phyloP scores from a whole-genome alignment of 805 yeast species.

The Metschnikowia drakensbergensis region DNA sequence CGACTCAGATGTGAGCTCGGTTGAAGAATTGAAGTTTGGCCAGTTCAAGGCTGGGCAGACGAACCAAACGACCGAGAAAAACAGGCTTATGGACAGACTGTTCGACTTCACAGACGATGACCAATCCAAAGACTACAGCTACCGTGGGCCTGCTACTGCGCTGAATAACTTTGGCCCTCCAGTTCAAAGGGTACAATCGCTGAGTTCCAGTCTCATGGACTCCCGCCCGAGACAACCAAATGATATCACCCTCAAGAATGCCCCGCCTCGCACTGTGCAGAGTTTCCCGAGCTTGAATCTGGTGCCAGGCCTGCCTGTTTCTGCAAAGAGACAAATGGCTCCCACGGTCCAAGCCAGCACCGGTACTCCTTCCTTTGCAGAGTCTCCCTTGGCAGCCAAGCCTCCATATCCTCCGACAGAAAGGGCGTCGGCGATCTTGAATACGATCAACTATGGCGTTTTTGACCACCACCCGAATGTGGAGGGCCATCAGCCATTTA shows the following conservation, averaged over 20 bases:
- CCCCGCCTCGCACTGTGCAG: not conserved
- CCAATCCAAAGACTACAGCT: conserved; percentile 10
- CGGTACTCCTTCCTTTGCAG: conserved; percentile 23
- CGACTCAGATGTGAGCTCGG: conserved; percentile 17
- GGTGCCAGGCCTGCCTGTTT: conserved; percentile 31
- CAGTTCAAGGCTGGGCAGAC: conserved; percentile 3
- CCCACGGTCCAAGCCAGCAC: conserved; percentile 29
- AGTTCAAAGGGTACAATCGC: conserved; percentile 3
- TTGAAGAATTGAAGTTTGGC: conserved; percentile 18
- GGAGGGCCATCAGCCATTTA: conserved; percentile 44
- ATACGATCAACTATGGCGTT: conserved; percentile 27
- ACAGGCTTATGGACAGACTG: conserved; percentile 1
- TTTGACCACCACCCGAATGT: conserved; percentile 45
- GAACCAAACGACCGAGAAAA: not conserved
- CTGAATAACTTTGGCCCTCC: conserved; percentile 2
- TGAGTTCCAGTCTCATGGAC: conserved; percentile 27
- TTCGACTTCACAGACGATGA: conserved; percentile 7
- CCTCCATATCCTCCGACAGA: conserved; percentile 26
- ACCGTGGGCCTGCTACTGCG: conserved; percentile 8
- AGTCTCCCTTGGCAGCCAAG: conserved; percentile 14
- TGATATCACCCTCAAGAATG: conserved; percentile 26
- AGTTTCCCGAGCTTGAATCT: not conserved
- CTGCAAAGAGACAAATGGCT: conserved; percentile 30
- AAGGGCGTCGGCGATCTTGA: conserved; percentile 17
- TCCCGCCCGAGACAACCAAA: conserved; percentile 31